Base-by-base conservation (phyloP, 2,329 filamentous ascomycete genomes). In the Ophiostoma fasciatum region DNA sequence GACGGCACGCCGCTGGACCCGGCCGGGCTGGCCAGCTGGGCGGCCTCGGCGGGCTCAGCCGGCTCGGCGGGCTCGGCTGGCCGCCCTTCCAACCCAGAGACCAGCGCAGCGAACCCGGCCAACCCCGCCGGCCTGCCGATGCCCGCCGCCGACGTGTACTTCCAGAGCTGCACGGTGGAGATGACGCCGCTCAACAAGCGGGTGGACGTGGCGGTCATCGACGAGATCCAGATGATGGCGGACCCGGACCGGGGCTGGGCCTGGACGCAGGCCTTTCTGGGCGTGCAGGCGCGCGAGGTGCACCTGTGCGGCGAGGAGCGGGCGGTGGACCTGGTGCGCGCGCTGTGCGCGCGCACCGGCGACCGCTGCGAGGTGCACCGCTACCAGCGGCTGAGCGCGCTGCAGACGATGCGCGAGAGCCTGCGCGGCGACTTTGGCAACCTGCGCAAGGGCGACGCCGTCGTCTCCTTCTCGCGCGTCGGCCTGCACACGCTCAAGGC, bases 171-270 rank as follows among this genome's bases (percentile, higher is more conserved):
- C 51, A 98, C 90, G 0, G 90, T 98, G 4, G 90, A 98, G 55
- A 98, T 98, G 71, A 58, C 68, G 7, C 69, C 69, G 2, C 51
- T 65, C n/a, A 67, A 60, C 46, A 45, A 57, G 4, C 53, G 55
- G 3, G 74, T 82, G 21, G 88, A 96, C 28, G 87, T 98, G 25
- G 88, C 84, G 2, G 88, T 98, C 46, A 88, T 98, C 43, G 90
- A 98, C 51, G 90, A 98, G 60, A 96, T 98, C 39, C 90, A 98
- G 57, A 96, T 98, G 90, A 83, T 98, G 46, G 78, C 74, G 13
- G 78, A 85, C 49, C 43, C 54, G 0, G 73, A 83, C 1, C 78
- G 90, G 47, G 90, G 92, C 2, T 93, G 81, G 77, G 87, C 85
- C 3, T 98, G 90, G 90, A 94, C 87, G 2, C 74, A 85, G 48